A percentile compares a stretch with the other conserved stretches of the same genome.
These are phyloP conservation scores for Diplodia corticola DNA, from an alignment of 2,329 filamentous ascomycete genomes.

Conservation along the genomic window DNA sequence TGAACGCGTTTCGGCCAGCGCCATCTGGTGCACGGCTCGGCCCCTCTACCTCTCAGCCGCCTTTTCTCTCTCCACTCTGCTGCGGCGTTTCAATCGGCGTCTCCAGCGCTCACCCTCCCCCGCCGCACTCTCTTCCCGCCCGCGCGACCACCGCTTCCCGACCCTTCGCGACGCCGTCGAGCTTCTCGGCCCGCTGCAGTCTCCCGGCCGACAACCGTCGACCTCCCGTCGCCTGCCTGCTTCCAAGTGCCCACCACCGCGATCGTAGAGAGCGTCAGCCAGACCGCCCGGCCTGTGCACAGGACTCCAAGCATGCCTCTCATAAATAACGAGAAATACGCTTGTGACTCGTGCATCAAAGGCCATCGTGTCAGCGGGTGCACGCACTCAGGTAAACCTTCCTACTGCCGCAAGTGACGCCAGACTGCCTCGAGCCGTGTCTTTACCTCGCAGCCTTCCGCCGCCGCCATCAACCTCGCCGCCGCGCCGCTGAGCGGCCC, in stretches of 20 bases:
- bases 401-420: slow-evolving; percentile 22
- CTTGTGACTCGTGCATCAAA: slow-evolving; percentile 96
- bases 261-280: slow-evolving; percentile 19
- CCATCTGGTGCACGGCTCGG: slow-evolving; percentile 42
- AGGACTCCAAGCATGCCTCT: slow-evolving; percentile 38
- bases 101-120: background rate
- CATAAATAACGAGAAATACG: slow-evolving; percentile 89
- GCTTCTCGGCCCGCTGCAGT: slow-evolving; percentile 1
- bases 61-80: slow-evolving; percentile 27
- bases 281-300: slow-evolving; percentile 24
- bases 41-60: slow-evolving; percentile 27
- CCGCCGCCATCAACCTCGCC: slow-evolving; percentile 2
- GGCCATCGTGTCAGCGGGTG: slow-evolving; percentile 99
- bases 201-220: background rate
- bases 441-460: background rate
- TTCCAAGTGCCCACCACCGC: background rate
- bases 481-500: slow-evolving; percentile 26
- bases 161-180: slow-evolving; percentile 2
- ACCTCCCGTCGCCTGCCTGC: background rate
- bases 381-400: slow-evolving; percentile 77
- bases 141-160: background rate
- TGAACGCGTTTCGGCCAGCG: slow-evolving; percentile 45
- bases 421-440: background rate
- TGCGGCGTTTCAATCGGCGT: slow-evolving; percentile 40
- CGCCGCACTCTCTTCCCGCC: slow-evolving; percentile 6